These are phyloP conservation scores for Lathyrus oleraceus DNA, from an alignment of 306 rosid genomes.

Conservation along the genomic window DNA sequence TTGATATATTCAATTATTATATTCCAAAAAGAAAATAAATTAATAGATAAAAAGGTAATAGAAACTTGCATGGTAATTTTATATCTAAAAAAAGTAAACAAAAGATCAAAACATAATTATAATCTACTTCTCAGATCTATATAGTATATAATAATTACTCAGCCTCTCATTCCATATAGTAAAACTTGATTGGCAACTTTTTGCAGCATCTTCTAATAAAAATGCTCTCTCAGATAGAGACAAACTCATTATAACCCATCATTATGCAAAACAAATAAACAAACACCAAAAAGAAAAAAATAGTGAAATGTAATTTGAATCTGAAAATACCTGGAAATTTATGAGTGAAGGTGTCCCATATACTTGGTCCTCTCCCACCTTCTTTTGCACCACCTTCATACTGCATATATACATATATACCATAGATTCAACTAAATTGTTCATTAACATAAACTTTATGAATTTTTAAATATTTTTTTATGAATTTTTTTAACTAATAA, in stretches of 20 bases:
- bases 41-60: too few species aligned
- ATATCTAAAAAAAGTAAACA: neutral
- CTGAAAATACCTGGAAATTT: neutral
- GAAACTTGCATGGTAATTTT: too few species aligned
- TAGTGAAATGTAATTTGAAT: neutral
- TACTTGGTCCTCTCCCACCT: constrained; percentile 16
- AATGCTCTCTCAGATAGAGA: neutral
- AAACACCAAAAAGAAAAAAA: neutral
- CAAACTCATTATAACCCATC: neutral
- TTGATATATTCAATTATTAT: neutral
- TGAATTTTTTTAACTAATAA: neutral
- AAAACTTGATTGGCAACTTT: neutral
- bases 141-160: too few species aligned
- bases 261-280: neutral
- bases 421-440: neutral
- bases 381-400: constrained; percentile 16
- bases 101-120: neutral
- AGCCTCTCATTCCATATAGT: too few species aligned
- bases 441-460: neutral
- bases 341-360: constrained; percentile 2
- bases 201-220: neutral
- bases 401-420: neutral
- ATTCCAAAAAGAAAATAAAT: neutral
- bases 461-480: neutral
- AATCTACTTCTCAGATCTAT: too few species aligned